Conservation (phyloP, 345 rosid genomes). For the Garcia nutans region DNA sequence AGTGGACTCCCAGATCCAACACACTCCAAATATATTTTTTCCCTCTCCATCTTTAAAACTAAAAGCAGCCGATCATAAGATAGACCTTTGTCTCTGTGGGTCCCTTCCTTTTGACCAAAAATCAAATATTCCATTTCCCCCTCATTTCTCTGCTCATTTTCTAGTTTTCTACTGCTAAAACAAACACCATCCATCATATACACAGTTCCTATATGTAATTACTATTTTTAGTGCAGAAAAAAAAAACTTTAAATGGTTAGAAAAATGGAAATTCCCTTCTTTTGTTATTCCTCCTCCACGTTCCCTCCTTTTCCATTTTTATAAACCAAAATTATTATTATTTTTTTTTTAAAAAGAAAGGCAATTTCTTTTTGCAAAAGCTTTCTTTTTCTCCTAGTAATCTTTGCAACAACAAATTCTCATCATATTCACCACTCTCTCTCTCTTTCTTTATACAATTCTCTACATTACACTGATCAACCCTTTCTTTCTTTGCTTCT, state of each 20-base stretch:
- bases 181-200: background rate
- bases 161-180: background rate
- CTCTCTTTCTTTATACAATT: conserved; percentile 6
- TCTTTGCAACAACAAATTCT: conserved; percentile 38
- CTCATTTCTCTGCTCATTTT: background rate
- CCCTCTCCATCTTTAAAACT: background rate
- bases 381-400: conserved; percentile 22
- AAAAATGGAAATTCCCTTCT: background rate
- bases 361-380: conserved; percentile 40
- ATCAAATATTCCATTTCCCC: conserved; percentile 21
- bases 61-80: conserved; percentile 28
- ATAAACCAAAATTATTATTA: background rate
- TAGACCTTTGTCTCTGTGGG: conserved; percentile 35
- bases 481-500: background rate
- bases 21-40: background rate
- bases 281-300: conserved; percentile 46
- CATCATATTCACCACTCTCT: conserved; percentile 46
- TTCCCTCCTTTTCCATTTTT: conserved; percentile 31
- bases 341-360: conserved; percentile 10
- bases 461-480: background rate
- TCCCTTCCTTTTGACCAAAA: conserved; percentile 39
- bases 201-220: too few relatives aligned
- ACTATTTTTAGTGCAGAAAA: too few relatives aligned
- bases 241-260: too few relatives aligned
- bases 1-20: conserved; percentile 42